Evolutionary conservation across 176 grass and related monocot species (phyloP), one percentile per base, ranked within the genome.

Genomic region (Panicum miliaceum): DNA sequence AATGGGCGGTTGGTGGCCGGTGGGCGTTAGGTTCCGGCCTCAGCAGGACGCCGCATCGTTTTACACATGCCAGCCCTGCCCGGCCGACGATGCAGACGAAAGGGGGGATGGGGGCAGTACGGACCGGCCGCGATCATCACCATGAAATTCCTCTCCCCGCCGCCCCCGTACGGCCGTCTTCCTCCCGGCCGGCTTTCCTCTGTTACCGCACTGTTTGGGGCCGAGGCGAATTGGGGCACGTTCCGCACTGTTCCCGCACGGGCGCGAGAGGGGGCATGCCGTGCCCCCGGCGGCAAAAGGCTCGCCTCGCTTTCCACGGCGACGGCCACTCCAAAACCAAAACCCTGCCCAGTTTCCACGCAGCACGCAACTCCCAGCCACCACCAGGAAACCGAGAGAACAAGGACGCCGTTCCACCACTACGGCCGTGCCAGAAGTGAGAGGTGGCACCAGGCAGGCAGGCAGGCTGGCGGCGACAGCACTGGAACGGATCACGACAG

Each of bases 171-270:
- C 41, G 58, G 6, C 52, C 52, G 4, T 7, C 3, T 12, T 20
- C 71, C 48, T 73, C 66, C 10, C 4, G 25, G n/a, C n/a, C n/a
- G n/a, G n/a, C n/a, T n/a, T n/a, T n/a, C n/a, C n/a, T n/a, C n/a
- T n/a, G n/a, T n/a, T n/a, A n/a, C n/a, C n/a, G n/a, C n/a, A n/a
- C n/a, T n/a, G n/a, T n/a, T n/a, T n/a, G n/a, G 57, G 14, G 26
- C 3, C 0, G 4, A 52, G 58, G 15, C 37, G 50, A 5, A 52
- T 58, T 7, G 58, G 22, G 62, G 78, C 81, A 84, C 67, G 63
- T 73, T 82, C 35, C 60, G 56, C 14, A 80, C 75, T 84, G 81
- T 80, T 53, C 50, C 42, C n/a, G 34, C 20, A 15, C 60, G 60
- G 26, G 26, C 26, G 60, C 2, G 60, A 63, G 60, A 63, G 60